A percentile compares a stretch with the other conserved stretches of the same genome.
phyloP scores from a whole-genome alignment of 2,329 filamentous ascomycete genomes.

The Fusarium sp. region DNA sequence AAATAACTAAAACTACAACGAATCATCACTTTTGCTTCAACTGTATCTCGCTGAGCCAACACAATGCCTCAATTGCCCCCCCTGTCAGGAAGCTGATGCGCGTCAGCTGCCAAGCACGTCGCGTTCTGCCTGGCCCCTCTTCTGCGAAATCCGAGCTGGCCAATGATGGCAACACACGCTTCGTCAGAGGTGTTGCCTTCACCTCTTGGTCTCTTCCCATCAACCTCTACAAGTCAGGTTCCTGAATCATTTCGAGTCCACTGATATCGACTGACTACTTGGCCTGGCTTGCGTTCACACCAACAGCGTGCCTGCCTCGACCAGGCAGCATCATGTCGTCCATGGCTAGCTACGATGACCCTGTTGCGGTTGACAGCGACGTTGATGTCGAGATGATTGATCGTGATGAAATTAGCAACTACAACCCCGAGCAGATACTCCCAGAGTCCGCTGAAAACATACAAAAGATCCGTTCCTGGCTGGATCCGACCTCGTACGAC shows the following conservation, averaged over 20 bases:
- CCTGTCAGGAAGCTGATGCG: background rate
- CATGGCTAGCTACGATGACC: background rate
- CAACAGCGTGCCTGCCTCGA: background rate
- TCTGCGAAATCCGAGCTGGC: background rate
- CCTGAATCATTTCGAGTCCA: background rate
- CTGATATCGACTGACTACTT: background rate
- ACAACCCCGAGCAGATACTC: slow-evolving; percentile 48
- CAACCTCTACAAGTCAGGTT: background rate
- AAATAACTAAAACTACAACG: background rate
- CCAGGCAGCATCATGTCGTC: background rate
- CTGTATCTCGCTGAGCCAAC: background rate
- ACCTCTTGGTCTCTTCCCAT: background rate
- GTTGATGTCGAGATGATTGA: slow-evolving; percentile 43
- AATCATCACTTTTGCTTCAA: background rate
- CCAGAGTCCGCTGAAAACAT: slow-evolving; percentile 41
- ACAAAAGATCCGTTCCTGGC: slow-evolving; percentile 26
- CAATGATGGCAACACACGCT: background rate
- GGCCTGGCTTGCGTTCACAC: background rate
- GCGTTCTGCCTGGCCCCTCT: background rate
- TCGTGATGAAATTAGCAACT: slow-evolving; percentile 46
- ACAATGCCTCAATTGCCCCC: background rate
- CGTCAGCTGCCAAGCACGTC: background rate
- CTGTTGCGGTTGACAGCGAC: slow-evolving; percentile 4
- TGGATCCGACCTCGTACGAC: slow-evolving; percentile 24
- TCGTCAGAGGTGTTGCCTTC: background rate